These are phyloP conservation scores for Diplodia mutila DNA, from an alignment of 2,329 filamentous ascomycete genomes.

Conservation along the genomic window DNA sequence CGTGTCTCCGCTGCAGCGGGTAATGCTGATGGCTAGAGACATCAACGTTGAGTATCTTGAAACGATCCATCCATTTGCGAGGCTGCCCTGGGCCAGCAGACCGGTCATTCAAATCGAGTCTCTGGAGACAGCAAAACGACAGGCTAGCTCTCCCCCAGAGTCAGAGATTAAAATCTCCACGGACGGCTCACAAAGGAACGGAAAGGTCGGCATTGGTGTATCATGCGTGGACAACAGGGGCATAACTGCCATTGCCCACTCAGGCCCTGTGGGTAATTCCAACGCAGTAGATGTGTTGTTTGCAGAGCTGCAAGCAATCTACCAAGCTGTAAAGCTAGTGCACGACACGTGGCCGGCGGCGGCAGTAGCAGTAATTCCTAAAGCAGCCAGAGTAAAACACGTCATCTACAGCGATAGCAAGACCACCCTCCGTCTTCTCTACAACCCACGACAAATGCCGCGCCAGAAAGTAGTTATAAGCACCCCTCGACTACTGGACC, in stretches of 20 bases:
- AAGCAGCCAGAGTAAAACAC: neutral
- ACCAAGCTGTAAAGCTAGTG: neutral
- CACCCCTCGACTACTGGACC: neutral
- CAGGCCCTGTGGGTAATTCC: neutral
- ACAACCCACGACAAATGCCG: neutral
- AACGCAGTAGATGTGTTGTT: too few relatives aligned
- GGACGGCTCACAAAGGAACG: too few relatives aligned
- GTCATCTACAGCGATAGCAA: neutral
- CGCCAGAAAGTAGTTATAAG: neutral
- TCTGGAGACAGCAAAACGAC: too few relatives aligned
- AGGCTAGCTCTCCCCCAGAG: too few relatives aligned
- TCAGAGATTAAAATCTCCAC: too few relatives aligned
- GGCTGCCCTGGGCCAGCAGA: neutral
- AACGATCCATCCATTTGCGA: neutral
- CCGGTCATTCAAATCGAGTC: neutral
- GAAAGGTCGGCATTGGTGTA: neutral
- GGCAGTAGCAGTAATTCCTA: neutral
- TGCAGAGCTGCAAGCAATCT: too few relatives aligned
- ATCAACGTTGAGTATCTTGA: neutral
- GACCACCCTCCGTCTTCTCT: neutral
- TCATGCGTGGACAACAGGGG: neutral
- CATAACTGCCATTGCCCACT: neutral
- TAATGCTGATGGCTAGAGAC: neutral
- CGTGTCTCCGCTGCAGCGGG: conserved; percentile 1
- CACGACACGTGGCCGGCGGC: neutral